Conservation (phyloP, 345 rosid genomes). For the Isatis tinctoria region DNA sequence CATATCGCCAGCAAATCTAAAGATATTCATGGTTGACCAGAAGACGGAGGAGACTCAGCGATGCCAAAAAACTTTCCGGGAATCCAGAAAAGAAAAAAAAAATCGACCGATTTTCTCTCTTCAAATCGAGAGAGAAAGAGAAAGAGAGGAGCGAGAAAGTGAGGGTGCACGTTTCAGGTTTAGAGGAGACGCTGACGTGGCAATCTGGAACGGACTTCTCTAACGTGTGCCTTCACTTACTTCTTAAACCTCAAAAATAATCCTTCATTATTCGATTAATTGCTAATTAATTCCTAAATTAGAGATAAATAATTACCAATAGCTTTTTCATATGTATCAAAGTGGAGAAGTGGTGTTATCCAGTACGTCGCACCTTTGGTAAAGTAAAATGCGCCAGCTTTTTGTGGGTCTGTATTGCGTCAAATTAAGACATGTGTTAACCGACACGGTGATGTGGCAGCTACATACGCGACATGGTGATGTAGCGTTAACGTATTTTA, state of each 20-base stretch:
- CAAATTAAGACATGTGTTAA: not conserved
- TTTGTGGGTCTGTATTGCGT: constrained; percentile 7
- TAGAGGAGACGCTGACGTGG: constrained; percentile 31
- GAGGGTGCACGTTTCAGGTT: constrained; percentile 23
- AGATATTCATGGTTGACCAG: constrained; percentile 71
- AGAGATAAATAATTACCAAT: not conserved
- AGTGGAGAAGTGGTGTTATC: constrained; percentile 14
- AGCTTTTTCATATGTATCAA: not conserved
- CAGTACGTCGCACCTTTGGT: not conserved
- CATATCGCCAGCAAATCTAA: constrained; percentile 94
- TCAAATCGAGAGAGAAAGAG: constrained; percentile 4
- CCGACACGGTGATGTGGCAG: constrained; percentile 1
- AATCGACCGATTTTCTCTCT: constrained; percentile 13
- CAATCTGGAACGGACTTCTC: constrained; percentile 28
- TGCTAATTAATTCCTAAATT: not conserved
- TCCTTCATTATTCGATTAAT: constrained; percentile 13
- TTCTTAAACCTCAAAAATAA: not conserved
- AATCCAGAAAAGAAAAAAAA: not conserved
- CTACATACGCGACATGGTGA: not conserved
- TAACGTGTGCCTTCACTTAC: not conserved
- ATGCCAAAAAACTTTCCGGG: not conserved
- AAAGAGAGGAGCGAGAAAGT: not conserved
- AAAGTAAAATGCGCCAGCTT: not conserved
- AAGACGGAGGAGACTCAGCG: not conserved
- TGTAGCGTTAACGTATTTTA: constrained; percentile 4